A percentile compares a stretch with the other conserved stretches of the same genome.
Evolutionary conservation across 169 alveolate genomes (phyloP).

Genomic region (Eimeria necatrix): DNA sequence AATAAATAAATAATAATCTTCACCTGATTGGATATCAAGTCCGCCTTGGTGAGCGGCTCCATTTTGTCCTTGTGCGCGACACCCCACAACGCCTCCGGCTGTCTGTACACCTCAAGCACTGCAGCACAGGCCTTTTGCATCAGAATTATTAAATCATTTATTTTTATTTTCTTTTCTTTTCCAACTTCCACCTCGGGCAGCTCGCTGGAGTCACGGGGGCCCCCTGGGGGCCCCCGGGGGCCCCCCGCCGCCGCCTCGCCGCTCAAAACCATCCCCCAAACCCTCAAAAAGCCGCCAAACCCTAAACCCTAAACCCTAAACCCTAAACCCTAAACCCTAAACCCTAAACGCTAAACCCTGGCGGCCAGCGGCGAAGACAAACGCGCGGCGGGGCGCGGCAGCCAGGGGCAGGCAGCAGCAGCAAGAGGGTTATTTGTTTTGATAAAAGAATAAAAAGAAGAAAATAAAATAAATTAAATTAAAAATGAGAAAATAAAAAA

Average conservation of each 20-base stretch:
- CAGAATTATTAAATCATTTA: neutral
- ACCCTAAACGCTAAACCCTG: slow-evolving; percentile 57
- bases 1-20: neutral
- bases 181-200: neutral
- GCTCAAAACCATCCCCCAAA: no score
- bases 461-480: no score
- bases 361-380: no score
- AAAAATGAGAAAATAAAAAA: no score
- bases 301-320: slow-evolving; percentile 45
- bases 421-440: no score
- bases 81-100: slow-evolving; percentile 15
- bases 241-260: no score
- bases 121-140: neutral
- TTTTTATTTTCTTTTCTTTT: neutral
- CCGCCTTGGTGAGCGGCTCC: slow-evolving; percentile 75
- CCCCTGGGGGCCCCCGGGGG: neutral
- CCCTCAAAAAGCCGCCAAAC: no score
- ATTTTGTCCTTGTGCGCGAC: slow-evolving; percentile 21
- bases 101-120: slow-evolving; percentile 46
- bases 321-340: slow-evolving; percentile 73
- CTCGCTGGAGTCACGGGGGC: neutral
- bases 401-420: no score
- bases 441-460: no score
- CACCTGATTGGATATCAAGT: slow-evolving; percentile 76
- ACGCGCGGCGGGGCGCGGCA: no score